A percentile compares a stretch with the other conserved stretches of the same genome.
Conservation (phyloP, 2,329 filamentous ascomycete genomes). For the Penicillium sp. region DNA sequence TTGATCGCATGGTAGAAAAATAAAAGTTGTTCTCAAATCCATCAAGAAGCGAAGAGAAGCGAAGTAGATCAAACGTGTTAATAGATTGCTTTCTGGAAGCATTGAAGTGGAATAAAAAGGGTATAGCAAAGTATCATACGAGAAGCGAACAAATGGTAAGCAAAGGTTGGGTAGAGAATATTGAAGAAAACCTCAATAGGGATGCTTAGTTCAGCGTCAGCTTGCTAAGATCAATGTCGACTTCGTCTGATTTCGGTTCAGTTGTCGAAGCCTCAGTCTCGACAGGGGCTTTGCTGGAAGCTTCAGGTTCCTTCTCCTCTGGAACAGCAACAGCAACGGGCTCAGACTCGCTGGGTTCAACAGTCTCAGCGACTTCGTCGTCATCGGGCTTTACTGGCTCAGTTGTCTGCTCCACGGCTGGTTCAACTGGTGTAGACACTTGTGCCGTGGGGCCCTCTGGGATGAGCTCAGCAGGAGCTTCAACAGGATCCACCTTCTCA, state of each 20-base stretch:
- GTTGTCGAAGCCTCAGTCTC: not conserved
- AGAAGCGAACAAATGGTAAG: slow-evolving; percentile 17
- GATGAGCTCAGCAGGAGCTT: slow-evolving; percentile 11
- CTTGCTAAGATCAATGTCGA: slow-evolving; percentile 33
- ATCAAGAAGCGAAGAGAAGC: slow-evolving; percentile 1
- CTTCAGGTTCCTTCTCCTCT: slow-evolving; percentile 1
- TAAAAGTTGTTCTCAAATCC: slow-evolving; percentile 16
- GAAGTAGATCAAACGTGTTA: slow-evolving; percentile 8
- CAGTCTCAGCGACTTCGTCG: not conserved
- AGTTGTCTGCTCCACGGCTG: not conserved
- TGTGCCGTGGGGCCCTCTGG: not conserved
- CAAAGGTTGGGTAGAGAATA: slow-evolving; percentile 4
- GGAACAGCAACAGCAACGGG: slow-evolving; percentile 6
- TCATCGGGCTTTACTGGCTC: not conserved
- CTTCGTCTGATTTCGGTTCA: slow-evolving; percentile 24
- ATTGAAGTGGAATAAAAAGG: slow-evolving; percentile 23
- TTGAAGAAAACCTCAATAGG: not conserved
- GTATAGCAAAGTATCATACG: slow-evolving; percentile 26
- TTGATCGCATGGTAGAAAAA: slow-evolving; percentile 4
- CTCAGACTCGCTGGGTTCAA: slow-evolving; percentile 16
- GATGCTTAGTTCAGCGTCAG: slow-evolving; percentile 26
- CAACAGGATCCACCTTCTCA: slow-evolving; percentile 15
- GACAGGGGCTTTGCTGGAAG: slow-evolving; percentile 10
- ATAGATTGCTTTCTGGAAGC: slow-evolving; percentile 12
- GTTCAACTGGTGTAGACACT: slow-evolving; percentile 2